Evolutionary conservation across 1,284 basidiomycete genomes (phyloP).

Genomic region (Malassezia brasiliensis): DNA sequence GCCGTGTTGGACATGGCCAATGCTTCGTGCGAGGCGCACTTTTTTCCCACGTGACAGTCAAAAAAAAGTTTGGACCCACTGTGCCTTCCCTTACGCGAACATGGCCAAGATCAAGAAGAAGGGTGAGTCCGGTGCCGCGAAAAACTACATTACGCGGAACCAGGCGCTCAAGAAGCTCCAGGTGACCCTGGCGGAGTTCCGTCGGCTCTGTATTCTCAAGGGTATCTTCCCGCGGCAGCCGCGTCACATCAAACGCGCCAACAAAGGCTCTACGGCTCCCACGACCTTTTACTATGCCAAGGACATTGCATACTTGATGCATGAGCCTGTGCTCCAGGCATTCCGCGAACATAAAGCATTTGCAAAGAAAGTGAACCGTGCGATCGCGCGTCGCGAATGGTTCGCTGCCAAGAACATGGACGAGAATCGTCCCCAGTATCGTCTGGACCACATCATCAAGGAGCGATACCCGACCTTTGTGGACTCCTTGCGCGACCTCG

Average conservation of each 20-base stretch:
- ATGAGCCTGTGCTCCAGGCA: constrained; percentile 91
- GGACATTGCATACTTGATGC: constrained; percentile 92
- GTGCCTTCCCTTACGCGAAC: background rate
- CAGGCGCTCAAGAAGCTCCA: constrained; percentile 62
- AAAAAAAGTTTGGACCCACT: constrained; percentile 8
- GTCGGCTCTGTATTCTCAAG: constrained; percentile 93
- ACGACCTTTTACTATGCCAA: constrained; percentile 98
- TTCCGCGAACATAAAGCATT: constrained; percentile 96
- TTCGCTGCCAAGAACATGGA: constrained; percentile 85
- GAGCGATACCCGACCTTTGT: constrained; percentile 97
- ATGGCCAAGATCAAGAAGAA: constrained; percentile 86
- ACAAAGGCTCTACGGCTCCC: constrained; percentile 92
- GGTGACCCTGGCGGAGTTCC: constrained; percentile 91
- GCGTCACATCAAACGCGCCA: constrained; percentile 79
- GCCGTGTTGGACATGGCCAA: constrained; percentile 1
- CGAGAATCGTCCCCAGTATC: constrained; percentile 63
- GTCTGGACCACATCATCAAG: constrained; percentile 85
- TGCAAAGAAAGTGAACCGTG: constrained; percentile 89
- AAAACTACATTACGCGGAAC: constrained; percentile 66
- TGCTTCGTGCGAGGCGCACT: background rate
- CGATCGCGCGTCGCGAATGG: constrained; percentile 89
- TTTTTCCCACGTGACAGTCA: constrained; percentile 11
- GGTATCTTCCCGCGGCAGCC: constrained; percentile 98
- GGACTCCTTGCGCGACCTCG: constrained; percentile 89
- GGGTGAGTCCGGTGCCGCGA: constrained; percentile 64